These are phyloP conservation scores for Echinochloa phyllopogon DNA, from an alignment of 176 grass and related monocot genomes.

Conservation along the genomic window DNA sequence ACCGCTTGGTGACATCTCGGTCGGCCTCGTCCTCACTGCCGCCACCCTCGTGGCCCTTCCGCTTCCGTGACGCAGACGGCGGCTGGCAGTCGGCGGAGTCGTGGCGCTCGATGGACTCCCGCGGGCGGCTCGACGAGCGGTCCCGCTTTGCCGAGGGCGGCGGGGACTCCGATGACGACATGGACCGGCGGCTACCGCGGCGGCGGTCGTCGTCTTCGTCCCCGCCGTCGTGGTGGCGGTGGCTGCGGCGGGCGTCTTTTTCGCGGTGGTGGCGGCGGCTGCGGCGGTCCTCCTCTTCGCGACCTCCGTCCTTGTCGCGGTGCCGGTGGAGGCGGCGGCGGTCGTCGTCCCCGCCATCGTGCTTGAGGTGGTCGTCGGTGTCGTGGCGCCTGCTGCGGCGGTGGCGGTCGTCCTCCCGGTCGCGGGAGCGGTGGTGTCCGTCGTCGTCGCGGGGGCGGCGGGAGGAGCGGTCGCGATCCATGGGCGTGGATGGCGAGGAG, in stretches of 20 bases:
- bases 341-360: slow-evolving; percentile 30
- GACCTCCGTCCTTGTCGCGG: slow-evolving; percentile 27
- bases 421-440: slow-evolving; percentile 38
- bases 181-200: slow-evolving; percentile 35
- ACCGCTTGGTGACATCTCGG: slow-evolving; percentile 47
- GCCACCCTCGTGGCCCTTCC: slow-evolving; percentile 44
- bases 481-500: not conserved
- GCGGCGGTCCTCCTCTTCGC: slow-evolving; percentile 10
- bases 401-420: slow-evolving; percentile 49
- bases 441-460: slow-evolving; percentile 44
- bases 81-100: slow-evolving; percentile 45
- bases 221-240: slow-evolving; percentile 23
- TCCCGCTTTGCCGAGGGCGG: slow-evolving; percentile 47
- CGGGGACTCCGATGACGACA: slow-evolving; percentile 42
- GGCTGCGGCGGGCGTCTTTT: slow-evolving; percentile 19
- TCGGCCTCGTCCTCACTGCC: slow-evolving; percentile 34
- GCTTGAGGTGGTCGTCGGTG: slow-evolving; percentile 28
- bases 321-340: not conserved
- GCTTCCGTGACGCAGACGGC: slow-evolving; percentile 36
- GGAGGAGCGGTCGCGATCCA: slow-evolving; percentile 66
- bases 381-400: slow-evolving; percentile 38
- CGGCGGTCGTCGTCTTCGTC: slow-evolving; percentile 43
- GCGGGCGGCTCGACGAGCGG: slow-evolving; percentile 49
- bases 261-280: slow-evolving; percentile 35
- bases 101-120: slow-evolving; percentile 42